These are phyloP conservation scores for Oropetium thomaeum DNA, from an alignment of 176 grass and related monocot genomes.

Conservation along the genomic window DNA sequence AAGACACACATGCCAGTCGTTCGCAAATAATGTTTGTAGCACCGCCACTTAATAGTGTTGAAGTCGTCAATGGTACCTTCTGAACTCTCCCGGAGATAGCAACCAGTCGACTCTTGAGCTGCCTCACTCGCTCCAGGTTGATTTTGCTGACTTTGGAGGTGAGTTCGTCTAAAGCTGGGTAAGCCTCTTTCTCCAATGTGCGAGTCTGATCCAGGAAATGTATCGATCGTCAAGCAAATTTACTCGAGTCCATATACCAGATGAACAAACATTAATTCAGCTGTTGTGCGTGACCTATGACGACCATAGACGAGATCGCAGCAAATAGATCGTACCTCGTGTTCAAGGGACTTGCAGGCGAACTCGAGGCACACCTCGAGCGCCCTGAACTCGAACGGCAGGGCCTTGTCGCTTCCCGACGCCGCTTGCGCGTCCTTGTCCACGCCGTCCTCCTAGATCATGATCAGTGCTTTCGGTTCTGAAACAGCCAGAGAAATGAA, in stretches of 20 bases:
- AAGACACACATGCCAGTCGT: neutral
- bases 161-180: constrained; percentile 72
- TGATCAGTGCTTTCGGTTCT: no score
- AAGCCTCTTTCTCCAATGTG: constrained; percentile 56
- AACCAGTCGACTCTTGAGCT: constrained; percentile 71
- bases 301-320: neutral
- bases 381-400: constrained; percentile 72
- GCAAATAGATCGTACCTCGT: constrained; percentile 31
- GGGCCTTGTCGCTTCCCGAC: constrained; percentile 17
- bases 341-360: constrained; percentile 54
- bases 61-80: constrained; percentile 29
- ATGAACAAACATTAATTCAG: no score
- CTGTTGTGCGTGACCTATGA: no score
- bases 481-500: no score
- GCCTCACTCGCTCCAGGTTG: constrained; percentile 69
- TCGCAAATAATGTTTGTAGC: neutral
- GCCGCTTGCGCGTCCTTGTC: neutral
- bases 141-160: constrained; percentile 68
- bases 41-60: neutral
- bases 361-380: constrained; percentile 69
- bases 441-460: neutral
- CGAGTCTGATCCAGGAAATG: constrained; percentile 40
- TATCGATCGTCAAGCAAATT: neutral
- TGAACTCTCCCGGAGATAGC: constrained; percentile 51
- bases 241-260: no score